Evolutionary conservation across 176 grass and related monocot genomes (phyloP).

Genomic region (Neostapfia colusana): DNA sequence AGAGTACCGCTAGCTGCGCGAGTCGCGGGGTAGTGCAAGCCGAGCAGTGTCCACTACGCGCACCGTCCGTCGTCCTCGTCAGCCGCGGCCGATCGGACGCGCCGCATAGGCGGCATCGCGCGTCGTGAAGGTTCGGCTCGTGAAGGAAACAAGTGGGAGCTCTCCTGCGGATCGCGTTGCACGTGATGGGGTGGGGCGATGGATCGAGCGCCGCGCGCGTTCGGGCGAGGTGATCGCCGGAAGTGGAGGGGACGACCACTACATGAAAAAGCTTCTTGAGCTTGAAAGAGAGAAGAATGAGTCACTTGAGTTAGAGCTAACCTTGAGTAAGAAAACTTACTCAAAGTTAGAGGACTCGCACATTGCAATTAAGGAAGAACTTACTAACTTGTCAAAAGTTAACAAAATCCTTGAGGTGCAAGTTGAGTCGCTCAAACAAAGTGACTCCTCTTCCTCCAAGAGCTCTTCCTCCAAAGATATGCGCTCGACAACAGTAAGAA

Average conservation of each 20-base stretch:
- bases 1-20: neutral
- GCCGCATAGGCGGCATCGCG: neutral
- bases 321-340: no score
- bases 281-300: no score
- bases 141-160: neutral
- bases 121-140: neutral
- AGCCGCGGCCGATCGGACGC: neutral
- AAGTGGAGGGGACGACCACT: conserved; percentile 6
- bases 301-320: no score
- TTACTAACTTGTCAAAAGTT: no score
- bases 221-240: neutral
- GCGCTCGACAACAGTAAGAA: no score
- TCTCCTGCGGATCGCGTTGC: neutral
- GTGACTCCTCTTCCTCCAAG: no score
- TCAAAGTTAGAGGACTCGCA: no score
- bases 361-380: no score
- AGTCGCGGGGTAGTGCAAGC: neutral
- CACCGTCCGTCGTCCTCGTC: neutral
- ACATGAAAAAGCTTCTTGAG: no score
- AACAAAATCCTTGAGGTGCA: no score
- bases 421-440: no score
- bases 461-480: no score
- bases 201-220: neutral
- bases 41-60: neutral
- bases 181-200: neutral